Evolutionary conservation across 2,329 filamentous ascomycete species (phyloP).

Genomic region (Cladophialophora carrionii): DNA sequence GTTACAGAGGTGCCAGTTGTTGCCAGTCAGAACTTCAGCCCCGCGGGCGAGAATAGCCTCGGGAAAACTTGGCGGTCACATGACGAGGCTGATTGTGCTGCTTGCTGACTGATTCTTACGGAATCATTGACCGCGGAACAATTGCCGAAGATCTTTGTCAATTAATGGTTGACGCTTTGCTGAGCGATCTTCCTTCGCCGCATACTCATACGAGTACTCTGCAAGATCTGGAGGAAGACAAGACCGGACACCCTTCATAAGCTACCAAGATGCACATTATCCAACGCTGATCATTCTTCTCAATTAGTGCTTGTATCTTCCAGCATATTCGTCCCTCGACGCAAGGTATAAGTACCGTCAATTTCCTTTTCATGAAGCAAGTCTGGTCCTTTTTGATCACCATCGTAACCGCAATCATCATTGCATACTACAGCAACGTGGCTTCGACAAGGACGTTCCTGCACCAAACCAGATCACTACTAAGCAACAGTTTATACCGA

Average conservation of each 20-base stretch:
- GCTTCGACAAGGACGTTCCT: slow-evolving; percentile 28
- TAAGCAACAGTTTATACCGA: slow-evolving; percentile 20
- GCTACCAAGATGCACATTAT: slow-evolving; percentile 9
- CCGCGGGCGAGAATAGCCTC: not conserved
- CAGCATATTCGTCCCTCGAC: slow-evolving; percentile 25
- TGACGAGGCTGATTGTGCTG: slow-evolving; percentile 1
- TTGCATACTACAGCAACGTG: slow-evolving; percentile 32
- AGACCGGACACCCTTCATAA: slow-evolving; percentile 8
- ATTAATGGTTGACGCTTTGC: not conserved
- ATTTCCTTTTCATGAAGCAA: slow-evolving; percentile 22
- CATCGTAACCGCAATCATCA: slow-evolving; percentile 28
- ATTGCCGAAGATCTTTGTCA: slow-evolving; percentile 11
- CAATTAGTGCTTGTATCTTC: slow-evolving; percentile 20
- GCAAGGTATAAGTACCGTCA: slow-evolving; percentile 29
- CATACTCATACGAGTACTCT: too few species aligned
- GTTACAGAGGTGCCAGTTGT: not conserved
- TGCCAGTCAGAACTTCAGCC: not conserved
- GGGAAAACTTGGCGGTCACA: not conserved
- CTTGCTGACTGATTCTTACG: slow-evolving; percentile 36
- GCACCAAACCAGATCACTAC: slow-evolving; percentile 27
- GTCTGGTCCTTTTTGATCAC: slow-evolving; percentile 30
- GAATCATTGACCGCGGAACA: slow-evolving; percentile 23
- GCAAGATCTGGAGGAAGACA: not conserved
- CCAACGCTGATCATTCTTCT: slow-evolving; percentile 6
- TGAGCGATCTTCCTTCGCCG: not conserved